Evolutionary conservation across 306 rosid species (phyloP), one percentile per base, ranked within the genome.

Genomic region (Castanospermum australe): DNA sequence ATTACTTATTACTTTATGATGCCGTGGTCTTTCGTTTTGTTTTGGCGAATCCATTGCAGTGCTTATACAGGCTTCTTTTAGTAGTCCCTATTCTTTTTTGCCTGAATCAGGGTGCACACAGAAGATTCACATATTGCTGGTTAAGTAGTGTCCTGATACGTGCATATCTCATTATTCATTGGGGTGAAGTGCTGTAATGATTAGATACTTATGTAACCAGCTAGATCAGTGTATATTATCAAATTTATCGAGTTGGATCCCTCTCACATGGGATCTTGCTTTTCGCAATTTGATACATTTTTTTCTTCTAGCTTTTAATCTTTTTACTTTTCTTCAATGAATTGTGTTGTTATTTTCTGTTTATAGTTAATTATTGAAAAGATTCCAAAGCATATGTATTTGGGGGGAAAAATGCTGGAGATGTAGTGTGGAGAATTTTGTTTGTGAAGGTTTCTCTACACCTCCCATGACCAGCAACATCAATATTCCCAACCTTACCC

Each of bases 381-480:
- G n/a, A 8, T 18, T 45, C 30, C 32, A 0, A 15, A 42, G 45
- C 13, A 8, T n/a, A 21, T n/a, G 6, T 45, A 4, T 45, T 12
- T 75, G 44, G 33, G 0, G 44, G 41, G 8, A 15, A 36, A 22
- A 39, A 42, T 20, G 87, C 86, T 66, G 86, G 90, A 48, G 79
- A 79, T 84, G 77, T 85, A 73, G 72, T 81, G 85, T 79, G 54
- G 84, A 70, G 76, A 54, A 73, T 76, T 51, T 62, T 22, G 2
- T 36, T 45, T 35, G 14, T 6, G 17, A 61, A 25, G 17, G 69
- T 81, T 84, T 67, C 85, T 77, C 78, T 65, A 4, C 86, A 81
- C 67, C 67, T 85, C 86, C 85, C 87, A 84, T 84, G 71, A 28
- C 86, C 90, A 84, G 92, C 86, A 28, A 85, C 24, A 88, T 67